A percentile compares a stretch with the other conserved stretches of the same genome.
These are phyloP conservation scores for Rhynchosporium secalis DNA, from an alignment of 2,329 filamentous ascomycete genomes.

Conservation along the genomic window DNA sequence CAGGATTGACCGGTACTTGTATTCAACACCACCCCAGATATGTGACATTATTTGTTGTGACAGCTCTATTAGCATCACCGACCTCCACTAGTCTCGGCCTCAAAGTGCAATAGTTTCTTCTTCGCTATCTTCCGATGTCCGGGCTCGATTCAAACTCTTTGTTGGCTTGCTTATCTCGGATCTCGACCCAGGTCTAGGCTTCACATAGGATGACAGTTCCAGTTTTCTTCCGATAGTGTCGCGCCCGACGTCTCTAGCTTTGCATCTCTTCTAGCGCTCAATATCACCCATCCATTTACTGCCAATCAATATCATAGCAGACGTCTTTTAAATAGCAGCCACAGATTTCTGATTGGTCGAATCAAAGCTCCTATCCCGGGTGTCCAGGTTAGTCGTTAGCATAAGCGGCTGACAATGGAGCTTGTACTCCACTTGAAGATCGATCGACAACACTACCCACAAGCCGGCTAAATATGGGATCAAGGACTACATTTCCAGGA, in stretches of 20 bases:
- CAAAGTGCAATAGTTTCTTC: too few species aligned
- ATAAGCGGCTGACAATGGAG: too few species aligned
- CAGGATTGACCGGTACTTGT: too few species aligned
- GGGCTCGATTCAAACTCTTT: neutral
- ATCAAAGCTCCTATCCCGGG: too few species aligned
- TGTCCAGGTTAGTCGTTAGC: too few species aligned
- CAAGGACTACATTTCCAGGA: neutral
- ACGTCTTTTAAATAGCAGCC: too few species aligned
- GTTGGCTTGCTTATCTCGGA: neutral
- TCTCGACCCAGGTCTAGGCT: constrained; percentile 1
- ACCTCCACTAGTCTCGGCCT: too few species aligned
- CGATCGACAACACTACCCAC: neutral
- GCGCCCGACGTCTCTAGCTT: neutral
- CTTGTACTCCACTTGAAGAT: neutral
- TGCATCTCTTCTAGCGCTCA: neutral
- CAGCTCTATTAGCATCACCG: too few species aligned
- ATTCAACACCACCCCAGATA: too few species aligned
- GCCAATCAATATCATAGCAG: neutral
- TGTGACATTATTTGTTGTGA: too few species aligned
- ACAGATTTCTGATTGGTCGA: too few species aligned
- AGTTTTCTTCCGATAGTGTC: constrained; percentile 1
- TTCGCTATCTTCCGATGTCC: too few species aligned
- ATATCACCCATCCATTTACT: neutral
- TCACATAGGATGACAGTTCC: neutral
- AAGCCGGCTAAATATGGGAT: neutral